These are phyloP conservation scores for Mycena olivaceomarginata DNA, from an alignment of 768 basidiomycete species.

Conservation along the genomic window DNA sequence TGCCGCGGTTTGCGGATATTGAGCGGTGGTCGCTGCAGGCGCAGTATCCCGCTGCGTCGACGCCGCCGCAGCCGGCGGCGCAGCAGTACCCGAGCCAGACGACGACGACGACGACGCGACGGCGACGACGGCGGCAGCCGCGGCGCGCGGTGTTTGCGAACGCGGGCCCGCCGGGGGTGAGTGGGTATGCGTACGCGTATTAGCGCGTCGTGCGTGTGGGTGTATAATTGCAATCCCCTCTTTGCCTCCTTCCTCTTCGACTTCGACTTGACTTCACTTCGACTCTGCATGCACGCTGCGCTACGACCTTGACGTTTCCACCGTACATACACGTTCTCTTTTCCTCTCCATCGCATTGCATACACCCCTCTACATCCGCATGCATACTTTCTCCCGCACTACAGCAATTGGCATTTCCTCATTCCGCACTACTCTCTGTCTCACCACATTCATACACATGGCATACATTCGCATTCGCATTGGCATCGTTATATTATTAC, in stretches of 20 bases:
- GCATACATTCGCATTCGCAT: background rate
- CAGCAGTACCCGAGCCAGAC: background rate
- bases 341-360: no score
- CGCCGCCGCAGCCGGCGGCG: constrained; percentile 15
- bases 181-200: constrained; percentile 67
- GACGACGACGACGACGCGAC: constrained; percentile 17
- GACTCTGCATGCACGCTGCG: no score
- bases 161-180: constrained; percentile 89
- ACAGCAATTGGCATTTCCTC: background rate
- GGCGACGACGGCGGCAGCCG: constrained; percentile 62
- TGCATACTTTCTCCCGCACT: background rate
- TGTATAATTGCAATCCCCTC: background rate
- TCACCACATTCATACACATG: background rate
- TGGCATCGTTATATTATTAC: background rate
- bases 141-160: constrained; percentile 86
- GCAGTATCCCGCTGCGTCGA: background rate
- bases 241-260: background rate
- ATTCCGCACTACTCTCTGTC: background rate
- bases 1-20: constrained; percentile 43
- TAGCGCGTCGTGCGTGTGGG: background rate
- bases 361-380: no score
- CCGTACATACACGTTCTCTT: no score
- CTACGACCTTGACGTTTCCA: no score
- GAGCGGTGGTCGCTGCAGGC: constrained; percentile 34
- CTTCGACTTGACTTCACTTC: no score